A percentile compares a stretch with the other conserved stretches of the same genome.
phyloP scores from a whole-genome alignment of 495 filamentous ascomycete genomes.

The Aspergillus biplanus region DNA sequence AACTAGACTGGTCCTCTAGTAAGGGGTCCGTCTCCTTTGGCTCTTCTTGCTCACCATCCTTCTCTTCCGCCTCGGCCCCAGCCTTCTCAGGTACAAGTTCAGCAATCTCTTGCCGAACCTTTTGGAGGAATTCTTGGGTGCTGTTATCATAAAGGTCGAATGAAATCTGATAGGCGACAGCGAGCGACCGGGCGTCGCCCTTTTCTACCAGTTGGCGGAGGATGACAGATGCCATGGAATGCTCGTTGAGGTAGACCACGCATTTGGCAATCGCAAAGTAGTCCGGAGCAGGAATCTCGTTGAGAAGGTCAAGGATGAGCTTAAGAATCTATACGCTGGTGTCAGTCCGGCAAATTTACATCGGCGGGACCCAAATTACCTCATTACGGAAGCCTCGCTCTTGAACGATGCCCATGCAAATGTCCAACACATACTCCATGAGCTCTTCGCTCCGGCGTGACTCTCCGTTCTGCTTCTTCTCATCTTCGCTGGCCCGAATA shows the following conservation, averaged over 20 bases:
- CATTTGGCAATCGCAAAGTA: constrained; percentile 99
- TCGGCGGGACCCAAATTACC: constrained; percentile 45
- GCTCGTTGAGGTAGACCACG: constrained; percentile 92
- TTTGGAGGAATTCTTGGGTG: constrained; percentile 93
- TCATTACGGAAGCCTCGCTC: constrained; percentile 84
- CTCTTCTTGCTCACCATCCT: constrained; percentile 50
- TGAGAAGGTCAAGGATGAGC: constrained; percentile 84
- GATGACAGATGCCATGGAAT: constrained; percentile 87
- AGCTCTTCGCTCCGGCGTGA: constrained; percentile 80
- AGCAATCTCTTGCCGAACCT: constrained; percentile 81
- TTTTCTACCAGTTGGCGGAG: constrained; percentile 80
- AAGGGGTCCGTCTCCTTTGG: constrained; percentile 58
- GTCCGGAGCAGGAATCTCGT: constrained; percentile 86
- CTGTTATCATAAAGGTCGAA: constrained; percentile 98
- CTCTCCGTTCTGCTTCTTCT: constrained; percentile 65
- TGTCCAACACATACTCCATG: constrained; percentile 93
- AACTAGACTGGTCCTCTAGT: constrained; percentile 48
- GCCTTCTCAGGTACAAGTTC: constrained; percentile 58
- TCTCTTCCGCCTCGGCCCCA: constrained; percentile 36
- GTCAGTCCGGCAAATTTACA: constrained; percentile 29
- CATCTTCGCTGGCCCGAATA: constrained; percentile 76
- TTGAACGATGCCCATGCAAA: constrained; percentile 97
- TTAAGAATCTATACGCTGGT: constrained; percentile 68
- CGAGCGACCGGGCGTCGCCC: constrained; percentile 73
- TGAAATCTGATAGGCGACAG: constrained; percentile 94